Conservation (phyloP, 495 filamentous ascomycete genomes). For the Chaetomium fimeti region DNA sequence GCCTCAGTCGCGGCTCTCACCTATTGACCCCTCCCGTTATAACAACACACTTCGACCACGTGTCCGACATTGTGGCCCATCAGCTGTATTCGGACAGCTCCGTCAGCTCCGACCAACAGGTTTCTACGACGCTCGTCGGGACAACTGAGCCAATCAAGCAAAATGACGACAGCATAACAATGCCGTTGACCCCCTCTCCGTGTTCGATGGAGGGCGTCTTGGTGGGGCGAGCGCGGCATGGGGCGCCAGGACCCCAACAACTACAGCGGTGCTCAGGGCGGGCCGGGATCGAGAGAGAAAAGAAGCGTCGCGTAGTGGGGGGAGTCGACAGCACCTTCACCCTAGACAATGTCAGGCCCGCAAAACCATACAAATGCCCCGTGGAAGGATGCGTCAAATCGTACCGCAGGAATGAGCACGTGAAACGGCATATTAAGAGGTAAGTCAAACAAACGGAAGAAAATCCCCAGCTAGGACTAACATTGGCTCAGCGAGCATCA, state of each 20-base stretch:
- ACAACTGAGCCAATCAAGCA: not conserved
- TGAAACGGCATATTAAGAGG: constrained; percentile 2
- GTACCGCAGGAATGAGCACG: not conserved
- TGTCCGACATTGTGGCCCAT: not conserved
- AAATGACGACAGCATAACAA: not conserved
- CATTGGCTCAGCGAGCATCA: not conserved
- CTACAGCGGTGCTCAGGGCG: constrained; percentile 1
- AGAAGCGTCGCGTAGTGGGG: not conserved
- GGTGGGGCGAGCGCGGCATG: not conserved
- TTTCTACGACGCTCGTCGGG: constrained; percentile 3
- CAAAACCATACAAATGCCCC: not conserved
- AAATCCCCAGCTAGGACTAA: not conserved
- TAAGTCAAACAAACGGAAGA: not conserved
- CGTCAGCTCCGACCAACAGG: not conserved
- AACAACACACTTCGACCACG: not conserved
- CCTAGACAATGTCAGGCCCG: not conserved
- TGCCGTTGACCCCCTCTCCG: not conserved
- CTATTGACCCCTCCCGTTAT: constrained; percentile 1
- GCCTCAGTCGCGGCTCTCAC: not conserved
- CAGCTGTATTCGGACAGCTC: not conserved
- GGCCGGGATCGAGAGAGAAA: not conserved
- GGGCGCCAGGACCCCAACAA: not conserved
- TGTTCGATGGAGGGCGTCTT: not conserved
- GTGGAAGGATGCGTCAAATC: not conserved
- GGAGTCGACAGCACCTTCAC: not conserved